Conservation (phyloP, 2,329 filamentous ascomycete species). For the Phialophora chinensis region DNA sequence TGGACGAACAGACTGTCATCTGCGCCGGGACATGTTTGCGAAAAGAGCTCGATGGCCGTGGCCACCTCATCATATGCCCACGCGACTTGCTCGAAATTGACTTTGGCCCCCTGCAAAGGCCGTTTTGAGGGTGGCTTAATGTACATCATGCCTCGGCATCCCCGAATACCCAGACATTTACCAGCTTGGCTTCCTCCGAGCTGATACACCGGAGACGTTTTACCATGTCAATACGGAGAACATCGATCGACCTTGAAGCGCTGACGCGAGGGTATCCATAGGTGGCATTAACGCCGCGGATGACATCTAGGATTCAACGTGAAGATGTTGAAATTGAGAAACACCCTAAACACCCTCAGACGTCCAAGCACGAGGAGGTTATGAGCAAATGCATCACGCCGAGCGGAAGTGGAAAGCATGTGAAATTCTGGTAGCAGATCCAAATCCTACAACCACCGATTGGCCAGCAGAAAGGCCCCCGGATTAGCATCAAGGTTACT, state of each 20-base stretch:
- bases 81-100: slow-evolving; percentile 2
- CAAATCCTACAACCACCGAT: slow-evolving; percentile 10
- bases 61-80: not conserved
- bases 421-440: slow-evolving; percentile 15
- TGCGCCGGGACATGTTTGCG: not conserved
- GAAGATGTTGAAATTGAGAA: not conserved
- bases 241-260: not conserved
- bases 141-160: slow-evolving; percentile 9
- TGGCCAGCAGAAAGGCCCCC: slow-evolving; percentile 6
- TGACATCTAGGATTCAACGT: not conserved
- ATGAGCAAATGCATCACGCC: not conserved
- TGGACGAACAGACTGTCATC: not conserved
- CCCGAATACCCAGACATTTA: slow-evolving; percentile 15
- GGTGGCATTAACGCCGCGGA: not conserved
- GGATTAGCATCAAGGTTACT: not conserved
- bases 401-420: slow-evolving; percentile 14
- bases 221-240: not conserved
- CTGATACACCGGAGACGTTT: not conserved
- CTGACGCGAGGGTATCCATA: not conserved
- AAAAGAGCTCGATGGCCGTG: slow-evolving; percentile 5
- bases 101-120: not conserved
- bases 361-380: not conserved
- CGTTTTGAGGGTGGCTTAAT: not conserved
- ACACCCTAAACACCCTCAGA: not conserved
- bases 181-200: slow-evolving; percentile 6